These are phyloP conservation scores for Fusarium tupiense DNA, from an alignment of 2,329 filamentous ascomycete species.

Conservation along the genomic window DNA sequence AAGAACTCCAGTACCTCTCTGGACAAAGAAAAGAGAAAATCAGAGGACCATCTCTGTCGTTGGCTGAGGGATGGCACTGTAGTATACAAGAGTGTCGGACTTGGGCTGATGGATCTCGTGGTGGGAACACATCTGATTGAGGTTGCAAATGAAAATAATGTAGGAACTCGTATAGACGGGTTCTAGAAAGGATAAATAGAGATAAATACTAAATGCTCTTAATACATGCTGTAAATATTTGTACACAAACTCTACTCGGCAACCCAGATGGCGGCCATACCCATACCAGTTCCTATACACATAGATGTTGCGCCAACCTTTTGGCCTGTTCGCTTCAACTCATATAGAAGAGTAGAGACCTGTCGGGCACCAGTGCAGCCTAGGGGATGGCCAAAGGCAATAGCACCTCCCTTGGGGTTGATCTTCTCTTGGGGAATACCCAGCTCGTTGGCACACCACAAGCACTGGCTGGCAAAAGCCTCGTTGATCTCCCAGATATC, in stretches of 20 bases:
- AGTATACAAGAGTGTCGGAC: conserved; percentile 74
- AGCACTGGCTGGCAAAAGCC: conserved; percentile 93
- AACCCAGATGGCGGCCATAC: conserved; percentile 96
- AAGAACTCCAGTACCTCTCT: conserved; percentile 43
- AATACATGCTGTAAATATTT: conserved; percentile 39
- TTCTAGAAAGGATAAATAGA: conserved; percentile 52
- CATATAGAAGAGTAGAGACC: conserved; percentile 90
- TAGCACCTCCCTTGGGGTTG: conserved; percentile 96
- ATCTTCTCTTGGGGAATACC: conserved; percentile 86
- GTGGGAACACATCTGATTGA: conserved; percentile 68
- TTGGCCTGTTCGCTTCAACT: conserved; percentile 84
- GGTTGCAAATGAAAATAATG: conserved; percentile 62
- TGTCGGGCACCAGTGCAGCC: conserved; percentile 95
- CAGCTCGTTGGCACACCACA: conserved; percentile 93
- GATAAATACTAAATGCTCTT: conserved; percentile 20
- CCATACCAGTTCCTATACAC: conserved; percentile 98
- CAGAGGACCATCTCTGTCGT: conserved; percentile 60
- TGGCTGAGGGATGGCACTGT: conserved; percentile 72
- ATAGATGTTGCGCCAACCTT: conserved; percentile 93
- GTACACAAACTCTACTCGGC: conserved; percentile 73
- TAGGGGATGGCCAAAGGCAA: conserved; percentile 94
- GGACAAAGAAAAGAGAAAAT: conserved; percentile 52
- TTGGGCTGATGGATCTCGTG: conserved; percentile 73
- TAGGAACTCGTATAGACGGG: conserved; percentile 63
- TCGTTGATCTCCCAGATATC: conserved; percentile 99